A percentile compares a stretch with the other conserved stretches of the same genome.
Evolutionary conservation across 2,329 filamentous ascomycete species (phyloP).

Genomic region (Paecilomyces variotii): DNA sequence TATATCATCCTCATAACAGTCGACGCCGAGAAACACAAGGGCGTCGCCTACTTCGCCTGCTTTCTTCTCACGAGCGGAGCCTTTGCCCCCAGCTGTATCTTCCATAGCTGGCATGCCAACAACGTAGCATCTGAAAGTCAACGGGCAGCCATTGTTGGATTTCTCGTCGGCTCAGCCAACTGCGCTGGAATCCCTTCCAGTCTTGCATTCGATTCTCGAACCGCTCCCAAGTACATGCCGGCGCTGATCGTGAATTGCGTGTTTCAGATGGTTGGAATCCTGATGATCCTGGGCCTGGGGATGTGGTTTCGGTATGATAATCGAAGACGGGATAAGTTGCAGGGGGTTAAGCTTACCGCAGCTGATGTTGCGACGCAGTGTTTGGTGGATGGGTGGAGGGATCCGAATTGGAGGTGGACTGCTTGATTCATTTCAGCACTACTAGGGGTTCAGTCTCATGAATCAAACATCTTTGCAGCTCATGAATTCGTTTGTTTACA

Average conservation of each 20-base stretch:
- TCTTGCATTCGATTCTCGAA: conserved; percentile 7
- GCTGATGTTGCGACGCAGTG: conserved; percentile 5
- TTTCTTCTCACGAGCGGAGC: conserved; percentile 6
- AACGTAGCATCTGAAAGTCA: conserved; percentile 5
- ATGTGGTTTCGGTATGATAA: conserved; percentile 7
- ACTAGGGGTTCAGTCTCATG: not conserved
- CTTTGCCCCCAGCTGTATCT: conserved; percentile 5
- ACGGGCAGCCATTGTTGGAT: conserved; percentile 6
- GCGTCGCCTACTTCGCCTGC: conserved; percentile 8
- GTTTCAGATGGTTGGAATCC: not conserved
- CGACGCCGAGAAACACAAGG: conserved; percentile 4
- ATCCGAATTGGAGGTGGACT: conserved; percentile 9
- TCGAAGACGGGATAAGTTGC: conserved; percentile 2
- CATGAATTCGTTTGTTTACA: too few relatives aligned
- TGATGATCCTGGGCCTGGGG: conserved; percentile 5
- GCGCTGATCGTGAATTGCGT: conserved; percentile 7
- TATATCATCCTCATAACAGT: conserved; percentile 9
- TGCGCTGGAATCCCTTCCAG: conserved; percentile 8
- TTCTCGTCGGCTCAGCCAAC: conserved; percentile 8
- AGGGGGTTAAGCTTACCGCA: conserved; percentile 5
- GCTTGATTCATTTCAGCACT: not conserved
- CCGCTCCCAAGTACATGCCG: conserved; percentile 5
- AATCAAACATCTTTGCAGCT: too few relatives aligned
- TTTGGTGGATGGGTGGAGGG: conserved; percentile 5
- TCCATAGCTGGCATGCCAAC: conserved; percentile 10